Percentiles rank a stretch among this genome's conserved stretches.
Conservation (phyloP, 2,329 filamentous ascomycete genomes). For the Aspergillus fijiensis region DNA sequence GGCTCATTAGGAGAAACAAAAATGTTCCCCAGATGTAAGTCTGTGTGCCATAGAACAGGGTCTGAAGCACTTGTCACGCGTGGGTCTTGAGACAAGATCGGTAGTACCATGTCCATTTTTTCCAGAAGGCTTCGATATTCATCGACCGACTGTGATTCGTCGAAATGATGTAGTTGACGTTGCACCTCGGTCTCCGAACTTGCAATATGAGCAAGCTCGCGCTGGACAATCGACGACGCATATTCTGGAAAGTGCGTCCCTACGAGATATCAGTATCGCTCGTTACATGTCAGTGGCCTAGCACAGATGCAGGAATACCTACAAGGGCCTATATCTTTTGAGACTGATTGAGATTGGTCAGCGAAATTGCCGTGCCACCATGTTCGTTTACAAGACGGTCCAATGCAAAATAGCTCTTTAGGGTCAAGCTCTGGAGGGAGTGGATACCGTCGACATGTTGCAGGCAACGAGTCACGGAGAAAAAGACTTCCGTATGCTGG, state of each 20-base stretch:
- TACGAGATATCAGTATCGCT: slow-evolving; percentile 10
- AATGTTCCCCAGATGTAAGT: slow-evolving; percentile 28
- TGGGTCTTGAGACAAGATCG: slow-evolving; percentile 18
- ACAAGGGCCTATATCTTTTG: slow-evolving; percentile 17
- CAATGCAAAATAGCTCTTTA: slow-evolving; percentile 17
- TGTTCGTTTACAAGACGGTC: slow-evolving; percentile 16
- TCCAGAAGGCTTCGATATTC: slow-evolving; percentile 19
- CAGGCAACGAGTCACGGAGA: slow-evolving; percentile 16
- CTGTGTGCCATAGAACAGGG: slow-evolving; percentile 22
- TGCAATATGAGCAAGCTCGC: no score
- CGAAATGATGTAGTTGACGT: no score
- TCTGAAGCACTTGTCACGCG: slow-evolving; percentile 12
- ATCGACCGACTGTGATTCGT: no score
- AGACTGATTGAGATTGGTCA: neutral
- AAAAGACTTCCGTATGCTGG: slow-evolving; percentile 38
- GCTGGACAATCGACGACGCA: slow-evolving; percentile 7
- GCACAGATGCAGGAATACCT: slow-evolving; percentile 2
- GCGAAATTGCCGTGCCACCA: neutral
- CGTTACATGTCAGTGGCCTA: neutral
- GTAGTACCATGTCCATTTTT: slow-evolving; percentile 15
- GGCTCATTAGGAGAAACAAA: slow-evolving; percentile 22
- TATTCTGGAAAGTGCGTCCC: slow-evolving; percentile 17
- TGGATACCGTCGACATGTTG: slow-evolving; percentile 5
- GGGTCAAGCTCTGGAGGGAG: slow-evolving; percentile 20
- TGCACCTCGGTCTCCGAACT: no score